These are phyloP conservation scores for Rubia tinctorum DNA, from an alignment of 305 asterid species.

Conservation along the genomic window DNA sequence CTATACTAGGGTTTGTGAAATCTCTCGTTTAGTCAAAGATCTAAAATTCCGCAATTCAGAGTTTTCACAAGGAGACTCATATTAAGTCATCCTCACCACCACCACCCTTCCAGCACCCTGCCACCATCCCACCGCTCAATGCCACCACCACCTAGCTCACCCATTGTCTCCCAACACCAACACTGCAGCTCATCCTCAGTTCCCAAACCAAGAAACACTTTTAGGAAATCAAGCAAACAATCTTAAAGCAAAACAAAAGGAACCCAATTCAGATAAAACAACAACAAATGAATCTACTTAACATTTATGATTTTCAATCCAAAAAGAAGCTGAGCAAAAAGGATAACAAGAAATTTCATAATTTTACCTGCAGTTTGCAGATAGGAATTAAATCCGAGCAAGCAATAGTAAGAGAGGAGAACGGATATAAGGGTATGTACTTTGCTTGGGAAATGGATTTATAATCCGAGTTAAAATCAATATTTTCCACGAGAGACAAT, in stretches of 20 bases:
- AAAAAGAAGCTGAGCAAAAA: slow-evolving; percentile 1
- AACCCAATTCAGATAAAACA: slow-evolving; percentile 8
- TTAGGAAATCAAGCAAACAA: background rate
- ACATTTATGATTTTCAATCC: background rate
- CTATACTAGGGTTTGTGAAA: no score
- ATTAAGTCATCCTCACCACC: no score
- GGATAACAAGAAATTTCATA: background rate
- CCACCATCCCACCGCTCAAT: no score
- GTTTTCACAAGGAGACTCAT: no score
- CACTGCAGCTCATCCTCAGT: background rate
- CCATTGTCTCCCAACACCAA: no score
- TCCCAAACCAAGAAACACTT: background rate
- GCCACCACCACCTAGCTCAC: no score
- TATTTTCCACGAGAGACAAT: background rate
- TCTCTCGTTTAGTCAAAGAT: no score
- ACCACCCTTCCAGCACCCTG: no score
- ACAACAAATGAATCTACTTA: background rate
- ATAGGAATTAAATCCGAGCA: background rate
- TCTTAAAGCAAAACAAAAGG: background rate
- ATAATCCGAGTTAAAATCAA: background rate
- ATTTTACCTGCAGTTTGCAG: background rate
- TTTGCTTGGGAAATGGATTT: background rate
- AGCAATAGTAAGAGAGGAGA: background rate
- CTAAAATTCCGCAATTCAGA: no score
- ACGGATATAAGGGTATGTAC: background rate